phyloP scores from a whole-genome alignment of 306 rosid species.

The Prosopis cineraria region DNA sequence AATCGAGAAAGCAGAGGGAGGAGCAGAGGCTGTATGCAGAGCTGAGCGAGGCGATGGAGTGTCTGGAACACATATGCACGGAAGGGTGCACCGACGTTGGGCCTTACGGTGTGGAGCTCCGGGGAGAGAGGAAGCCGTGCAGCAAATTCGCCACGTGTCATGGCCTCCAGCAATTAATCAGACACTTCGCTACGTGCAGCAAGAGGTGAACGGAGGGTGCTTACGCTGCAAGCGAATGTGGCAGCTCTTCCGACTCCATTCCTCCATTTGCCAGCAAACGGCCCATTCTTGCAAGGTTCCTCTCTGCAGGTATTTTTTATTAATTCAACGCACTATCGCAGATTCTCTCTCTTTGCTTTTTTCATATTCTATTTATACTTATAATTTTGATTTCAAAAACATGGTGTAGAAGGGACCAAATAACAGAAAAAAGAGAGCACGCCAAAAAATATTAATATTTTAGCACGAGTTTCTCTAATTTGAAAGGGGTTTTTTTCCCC shows the following conservation, averaged over 20 bases:
- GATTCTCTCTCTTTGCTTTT: no score
- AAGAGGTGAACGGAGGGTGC: conserved; percentile 66
- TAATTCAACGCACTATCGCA: background rate
- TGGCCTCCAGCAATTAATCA: conserved; percentile 70
- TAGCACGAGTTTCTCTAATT: background rate
- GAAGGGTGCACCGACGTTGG: conserved; percentile 89
- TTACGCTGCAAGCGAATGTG: conserved; percentile 87
- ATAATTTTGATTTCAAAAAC: background rate
- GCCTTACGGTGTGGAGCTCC: conserved; percentile 57
- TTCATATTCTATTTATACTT: background rate
- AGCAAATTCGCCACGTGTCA: conserved; percentile 68
- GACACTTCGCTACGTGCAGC: conserved; percentile 72
- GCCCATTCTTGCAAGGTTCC: conserved; percentile 89
- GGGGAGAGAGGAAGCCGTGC: conserved; percentile 60
- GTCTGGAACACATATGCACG: conserved; percentile 86
- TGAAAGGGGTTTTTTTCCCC: no score
- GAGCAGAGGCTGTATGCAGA: conserved; percentile 60
- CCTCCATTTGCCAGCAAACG: conserved; percentile 66
- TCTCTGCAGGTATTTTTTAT: conserved; percentile 79
- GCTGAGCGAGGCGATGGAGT: conserved; percentile 95
- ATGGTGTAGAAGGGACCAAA: background rate
- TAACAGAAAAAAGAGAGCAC: background rate
- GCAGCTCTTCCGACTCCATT: conserved; percentile 87
- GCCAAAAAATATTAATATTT: background rate
- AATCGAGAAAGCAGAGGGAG: conserved; percentile 52